A percentile compares a stretch with the other conserved stretches of the same genome.
Evolutionary conservation across 352 stramenopile species (phyloP).

Genomic region (Phytophthora pini): DNA sequence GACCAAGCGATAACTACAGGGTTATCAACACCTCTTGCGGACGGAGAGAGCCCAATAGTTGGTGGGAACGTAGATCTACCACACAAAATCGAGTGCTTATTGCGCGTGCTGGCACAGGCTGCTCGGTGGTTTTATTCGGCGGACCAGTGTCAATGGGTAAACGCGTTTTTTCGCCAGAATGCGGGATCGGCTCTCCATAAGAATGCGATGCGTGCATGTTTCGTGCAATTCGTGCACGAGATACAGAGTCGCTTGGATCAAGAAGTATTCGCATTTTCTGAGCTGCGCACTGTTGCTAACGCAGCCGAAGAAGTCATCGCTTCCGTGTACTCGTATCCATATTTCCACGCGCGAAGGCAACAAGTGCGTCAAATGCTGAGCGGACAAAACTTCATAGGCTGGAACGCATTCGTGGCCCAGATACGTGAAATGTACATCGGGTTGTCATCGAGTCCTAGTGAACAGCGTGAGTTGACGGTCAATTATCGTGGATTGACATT

Average conservation of each 20-base stretch:
- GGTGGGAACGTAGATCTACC: too few relatives aligned
- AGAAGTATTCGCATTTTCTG: constrained; percentile 44
- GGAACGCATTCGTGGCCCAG: constrained; percentile 58
- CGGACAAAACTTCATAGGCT: constrained; percentile 51
- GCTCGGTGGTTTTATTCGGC: constrained; percentile 55
- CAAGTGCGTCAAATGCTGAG: constrained; percentile 53
- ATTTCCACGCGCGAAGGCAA: constrained; percentile 46
- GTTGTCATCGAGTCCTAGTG: constrained; percentile 12
- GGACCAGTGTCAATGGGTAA: constrained; percentile 45
- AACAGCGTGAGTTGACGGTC: not conserved
- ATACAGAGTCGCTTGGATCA: constrained; percentile 45
- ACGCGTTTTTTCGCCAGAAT: constrained; percentile 40
- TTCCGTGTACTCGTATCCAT: constrained; percentile 57
- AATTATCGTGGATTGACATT: constrained; percentile 7
- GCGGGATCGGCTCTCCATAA: constrained; percentile 40
- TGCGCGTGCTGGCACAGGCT: constrained; percentile 42
- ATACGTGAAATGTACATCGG: constrained; percentile 59
- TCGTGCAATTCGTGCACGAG: constrained; percentile 43
- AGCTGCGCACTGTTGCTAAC: constrained; percentile 40
- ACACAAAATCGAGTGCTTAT: constrained; percentile 31
- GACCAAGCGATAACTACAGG: constrained; percentile 25
- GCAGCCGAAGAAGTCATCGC: constrained; percentile 59
- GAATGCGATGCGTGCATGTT: constrained; percentile 40
- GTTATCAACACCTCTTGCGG: not conserved
- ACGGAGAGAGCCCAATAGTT: constrained; percentile 12